phyloP scores from a whole-genome alignment of 2,329 filamentous ascomycete species.

The Aschersonia sp. region DNA sequence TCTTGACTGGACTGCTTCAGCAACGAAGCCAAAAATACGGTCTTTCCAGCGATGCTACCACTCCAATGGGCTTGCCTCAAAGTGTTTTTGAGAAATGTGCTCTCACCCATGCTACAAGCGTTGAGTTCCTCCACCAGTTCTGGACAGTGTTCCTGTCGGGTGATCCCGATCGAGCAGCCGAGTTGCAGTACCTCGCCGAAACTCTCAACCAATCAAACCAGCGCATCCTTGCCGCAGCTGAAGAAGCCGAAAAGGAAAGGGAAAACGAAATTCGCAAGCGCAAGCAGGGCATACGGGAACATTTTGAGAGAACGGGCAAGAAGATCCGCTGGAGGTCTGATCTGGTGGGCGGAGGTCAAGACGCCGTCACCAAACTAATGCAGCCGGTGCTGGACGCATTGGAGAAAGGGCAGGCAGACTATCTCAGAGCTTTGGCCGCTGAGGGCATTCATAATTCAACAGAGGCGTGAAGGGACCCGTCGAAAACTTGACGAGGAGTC shows the following conservation, averaged over 20 bases:
- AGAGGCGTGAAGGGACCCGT: conserved; percentile 16
- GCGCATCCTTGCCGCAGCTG: conserved; percentile 67
- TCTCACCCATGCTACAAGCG: conserved; percentile 77
- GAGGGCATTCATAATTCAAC: conserved; percentile 36
- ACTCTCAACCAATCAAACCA: conserved; percentile 64
- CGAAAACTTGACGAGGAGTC: too few species aligned
- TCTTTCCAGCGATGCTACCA: conserved; percentile 29
- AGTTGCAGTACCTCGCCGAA: conserved; percentile 70
- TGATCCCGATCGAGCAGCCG: conserved; percentile 63
- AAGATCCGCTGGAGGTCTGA: conserved; percentile 56
- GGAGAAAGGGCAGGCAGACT: conserved; percentile 54
- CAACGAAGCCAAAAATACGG: conserved; percentile 45
- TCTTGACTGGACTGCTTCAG: conserved; percentile 49
- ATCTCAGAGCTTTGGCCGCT: conserved; percentile 55
- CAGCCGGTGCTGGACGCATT: conserved; percentile 59
- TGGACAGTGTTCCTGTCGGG: conserved; percentile 87
- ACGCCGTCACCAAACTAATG: conserved; percentile 63
- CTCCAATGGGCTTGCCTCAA: conserved; percentile 37
- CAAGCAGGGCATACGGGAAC: conserved; percentile 55
- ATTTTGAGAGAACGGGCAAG: conserved; percentile 59
- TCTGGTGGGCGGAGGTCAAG: conserved; percentile 58
- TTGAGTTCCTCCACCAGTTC: conserved; percentile 95
- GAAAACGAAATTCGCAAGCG: conserved; percentile 49
- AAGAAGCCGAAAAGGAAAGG: conserved; percentile 64
- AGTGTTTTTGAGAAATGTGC: conserved; percentile 44